These are phyloP conservation scores for Raphanus hybrid DNA, from an alignment of 441 rosid species.

Conservation along the genomic window DNA sequence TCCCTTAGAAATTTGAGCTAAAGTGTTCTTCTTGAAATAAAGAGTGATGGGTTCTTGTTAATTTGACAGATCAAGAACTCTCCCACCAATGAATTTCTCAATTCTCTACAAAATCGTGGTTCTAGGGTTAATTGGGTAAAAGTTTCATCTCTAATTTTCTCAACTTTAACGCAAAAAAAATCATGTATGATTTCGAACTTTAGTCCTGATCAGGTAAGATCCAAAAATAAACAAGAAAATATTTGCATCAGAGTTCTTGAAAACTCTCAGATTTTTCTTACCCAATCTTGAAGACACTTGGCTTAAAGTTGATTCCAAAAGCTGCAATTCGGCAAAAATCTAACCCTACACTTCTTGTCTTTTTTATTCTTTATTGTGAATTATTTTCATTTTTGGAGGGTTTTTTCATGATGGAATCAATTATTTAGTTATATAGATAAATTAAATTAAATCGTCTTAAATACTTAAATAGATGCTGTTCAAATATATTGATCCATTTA, in stretches of 20 bases:
- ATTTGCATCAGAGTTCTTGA: conserved; percentile 12
- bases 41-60: conserved; percentile 27
- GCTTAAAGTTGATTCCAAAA: conserved; percentile 34
- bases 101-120: conserved; percentile 59
- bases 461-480: not conserved
- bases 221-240: not conserved
- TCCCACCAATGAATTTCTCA: conserved; percentile 60
- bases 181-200: not conserved
- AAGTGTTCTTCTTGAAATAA: conserved; percentile 4
- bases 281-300: conserved; percentile 19
- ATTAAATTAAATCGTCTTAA: not conserved
- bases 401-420: not conserved
- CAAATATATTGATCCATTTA: not conserved
- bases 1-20: conserved; percentile 1
- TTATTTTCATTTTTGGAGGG: not conserved
- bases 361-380: not conserved
- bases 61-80: conserved; percentile 58
- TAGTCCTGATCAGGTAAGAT: conserved; percentile 4
- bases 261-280: conserved; percentile 15
- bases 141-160: not conserved
- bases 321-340: conserved; percentile 32
- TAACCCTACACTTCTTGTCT: not conserved
- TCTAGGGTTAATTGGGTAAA: conserved; percentile 71
- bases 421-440: not conserved
- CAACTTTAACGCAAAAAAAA: not conserved